Evolutionary conservation across 2,329 filamentous ascomycete species (phyloP), one percentile per base, ranked within the genome.

Genomic region (Elsinoe fawcettii): DNA sequence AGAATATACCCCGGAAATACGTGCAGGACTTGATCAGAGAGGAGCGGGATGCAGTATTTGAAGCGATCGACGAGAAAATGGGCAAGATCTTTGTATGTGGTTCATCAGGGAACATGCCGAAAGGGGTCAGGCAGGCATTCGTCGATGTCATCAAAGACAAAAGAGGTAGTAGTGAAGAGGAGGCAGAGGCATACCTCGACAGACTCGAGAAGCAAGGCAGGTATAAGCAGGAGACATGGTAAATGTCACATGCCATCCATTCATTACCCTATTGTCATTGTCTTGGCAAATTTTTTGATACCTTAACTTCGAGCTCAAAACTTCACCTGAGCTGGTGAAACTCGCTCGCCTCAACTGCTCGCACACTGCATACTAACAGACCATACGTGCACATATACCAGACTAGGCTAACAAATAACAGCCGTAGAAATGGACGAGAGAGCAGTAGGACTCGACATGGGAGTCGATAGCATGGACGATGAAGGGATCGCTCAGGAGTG

Each of bases 221-320:
- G 58, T 87, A 84, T 68, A 81, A 81, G 64, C 84, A 87, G 66
- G 85, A 88, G 71, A 88, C 85, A 5, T 88, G 85, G 85, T 87
- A 70, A 55, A 53, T 23, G 23, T 53, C 49, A 53, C 49, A 53
- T 39, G 49, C 20, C 34, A 14, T 34, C 34, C 7, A 20, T 16
- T 53, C 30, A 37, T 39, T 37, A 39, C 20, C 32, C 22, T 22
- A 5, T 39, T 16, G 6, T n/a, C 11, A 16, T 27, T 18, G 49
- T 37, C 49, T 53, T 39, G 49, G 32, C 46, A 46, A 25, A 46
- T 46, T 46, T 46, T 46, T 18, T 46, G 41, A 46, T 25, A 46
- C 41, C 23, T 46, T 9, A 46, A 22, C 20, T 11, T 23, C 41
- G 12, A 22, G 41, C 41, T 23, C 12, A n/a, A 46, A 22, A 25